A percentile compares a stretch with the other conserved stretches of the same genome.
Conservation (phyloP, 495 filamentous ascomycete genomes). For the Filosporella fistucella region DNA sequence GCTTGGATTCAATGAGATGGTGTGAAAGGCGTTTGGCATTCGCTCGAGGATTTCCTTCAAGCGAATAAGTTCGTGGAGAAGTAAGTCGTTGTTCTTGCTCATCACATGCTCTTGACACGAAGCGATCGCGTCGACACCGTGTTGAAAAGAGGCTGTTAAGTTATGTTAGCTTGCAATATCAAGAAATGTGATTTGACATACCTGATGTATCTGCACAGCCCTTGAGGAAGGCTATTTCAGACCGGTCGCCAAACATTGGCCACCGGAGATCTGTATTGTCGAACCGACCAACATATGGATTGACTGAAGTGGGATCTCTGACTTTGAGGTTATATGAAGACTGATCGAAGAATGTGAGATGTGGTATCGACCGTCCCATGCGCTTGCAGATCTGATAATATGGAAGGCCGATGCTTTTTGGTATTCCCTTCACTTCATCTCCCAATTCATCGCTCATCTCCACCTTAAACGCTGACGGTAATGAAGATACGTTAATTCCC, state of each 20-base stretch:
- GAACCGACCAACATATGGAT: slow-evolving; percentile 28
- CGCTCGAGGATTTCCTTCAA: slow-evolving; percentile 30
- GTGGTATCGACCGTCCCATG: slow-evolving; percentile 30
- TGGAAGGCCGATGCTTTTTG: slow-evolving; percentile 29
- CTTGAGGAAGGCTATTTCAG: slow-evolving; percentile 31
- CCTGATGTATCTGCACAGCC: slow-evolving; percentile 23
- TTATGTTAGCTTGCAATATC: slow-evolving; percentile 18
- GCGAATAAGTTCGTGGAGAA: slow-evolving; percentile 25
- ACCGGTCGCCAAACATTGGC: slow-evolving; percentile 19
- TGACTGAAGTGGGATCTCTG: slow-evolving; percentile 27
- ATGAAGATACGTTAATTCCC: slow-evolving; percentile 34
- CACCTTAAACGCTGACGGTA: slow-evolving; percentile 29
- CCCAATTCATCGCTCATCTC: slow-evolving; percentile 44
- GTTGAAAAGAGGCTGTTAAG: slow-evolving; percentile 28
- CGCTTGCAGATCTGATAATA: slow-evolving; percentile 26
- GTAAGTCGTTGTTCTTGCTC: slow-evolving; percentile 26
- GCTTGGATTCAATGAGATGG: slow-evolving; percentile 30
- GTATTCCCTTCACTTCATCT: slow-evolving; percentile 38
- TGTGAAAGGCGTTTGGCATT: slow-evolving; percentile 29
- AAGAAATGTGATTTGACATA: slow-evolving; percentile 26
- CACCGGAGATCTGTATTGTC: slow-evolving; percentile 33
- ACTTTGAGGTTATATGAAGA: slow-evolving; percentile 31
- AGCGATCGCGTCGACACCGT: slow-evolving; percentile 28
- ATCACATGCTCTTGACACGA: slow-evolving; percentile 32
- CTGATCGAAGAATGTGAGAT: slow-evolving; percentile 32